Base-by-base conservation (phyloP, 176 grass and related monocot species). In the Ananas comosus region DNA sequence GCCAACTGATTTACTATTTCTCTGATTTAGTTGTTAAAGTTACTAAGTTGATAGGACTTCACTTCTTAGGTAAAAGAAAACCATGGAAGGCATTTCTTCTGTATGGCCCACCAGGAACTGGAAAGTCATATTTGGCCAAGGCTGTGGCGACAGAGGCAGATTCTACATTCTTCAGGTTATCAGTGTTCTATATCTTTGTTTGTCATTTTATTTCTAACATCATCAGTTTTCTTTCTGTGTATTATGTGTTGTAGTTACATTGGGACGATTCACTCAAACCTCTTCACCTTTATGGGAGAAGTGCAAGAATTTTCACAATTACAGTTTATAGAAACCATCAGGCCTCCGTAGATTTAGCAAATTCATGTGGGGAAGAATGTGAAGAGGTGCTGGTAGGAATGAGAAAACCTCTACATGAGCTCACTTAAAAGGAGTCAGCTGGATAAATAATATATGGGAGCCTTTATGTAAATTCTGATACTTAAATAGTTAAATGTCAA, bases 31-130 rank as follows among this genome's bases (percentile, higher is more conserved):
- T 59, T 22, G 21, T 61, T 22, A 18, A 10, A 61, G 33, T 42
- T 21, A n/a, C 56, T 61, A 61, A 61, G 56, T 61, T 22, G n/a
- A 22, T 61, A 61, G 56, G 42, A 11, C 70, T 4, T 49, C 66
- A 16, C 76, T 78, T 49, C 63, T 10, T 82, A 92, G 89, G 93
- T 49, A 97, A 97, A 76, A 72, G 93, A 77, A 97, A 74, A 80
- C 93, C 93, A 66, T 97, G 93, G 93, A 90, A 86, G 70, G 93
- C 93, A 72, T 97, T 97, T 90, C 87, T 97, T 75, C 82, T 97
- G 67, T 97, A 92, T 33, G 93, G 93, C 22, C 93, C 93, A 59
- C 93, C 89, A 72, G 93, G 93, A 90, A 97, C 93, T 83, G 93
- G 93, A 87, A 97, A 97, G 70, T 97, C 93, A 57, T 97, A 97